A percentile compares a stretch with the other conserved stretches of the same genome.
phyloP scores from a whole-genome alignment of 148 eudicot genomes.

The Rhododendron griersonianum region DNA sequence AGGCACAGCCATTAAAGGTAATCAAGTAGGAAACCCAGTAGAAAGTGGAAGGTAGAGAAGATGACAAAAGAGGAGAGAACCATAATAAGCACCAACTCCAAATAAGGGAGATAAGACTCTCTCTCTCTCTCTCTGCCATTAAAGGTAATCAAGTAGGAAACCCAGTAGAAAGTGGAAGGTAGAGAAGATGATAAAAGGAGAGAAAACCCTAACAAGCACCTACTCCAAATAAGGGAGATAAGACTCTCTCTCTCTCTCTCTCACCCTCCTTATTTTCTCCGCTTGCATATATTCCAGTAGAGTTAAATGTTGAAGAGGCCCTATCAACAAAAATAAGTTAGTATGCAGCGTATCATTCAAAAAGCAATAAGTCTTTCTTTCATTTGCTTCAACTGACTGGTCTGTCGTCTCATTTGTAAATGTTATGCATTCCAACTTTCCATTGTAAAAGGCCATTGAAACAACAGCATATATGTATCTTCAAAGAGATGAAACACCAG shows the following conservation, averaged over 20 bases:
- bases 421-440: not conserved
- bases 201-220: not conserved
- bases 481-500: not conserved
- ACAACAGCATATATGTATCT: not conserved
- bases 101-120: not conserved
- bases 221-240: not conserved
- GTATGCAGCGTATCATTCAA: not conserved
- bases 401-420: not conserved
- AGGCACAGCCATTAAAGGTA: not conserved
- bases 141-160: not conserved
- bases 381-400: not conserved
- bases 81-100: not conserved
- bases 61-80: not conserved
- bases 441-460: not conserved
- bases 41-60: not conserved
- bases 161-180: not conserved
- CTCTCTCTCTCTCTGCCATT: not conserved
- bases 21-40: not conserved
- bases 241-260: not conserved
- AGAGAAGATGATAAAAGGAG: not conserved
- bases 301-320: not conserved
- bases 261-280: not conserved
- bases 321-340: not conserved
- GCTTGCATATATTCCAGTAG: not conserved
- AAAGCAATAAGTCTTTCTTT: not conserved